phyloP scores from a whole-genome alignment of 192 early-diverging fungal species.

The Coemansia sp. region DNA sequence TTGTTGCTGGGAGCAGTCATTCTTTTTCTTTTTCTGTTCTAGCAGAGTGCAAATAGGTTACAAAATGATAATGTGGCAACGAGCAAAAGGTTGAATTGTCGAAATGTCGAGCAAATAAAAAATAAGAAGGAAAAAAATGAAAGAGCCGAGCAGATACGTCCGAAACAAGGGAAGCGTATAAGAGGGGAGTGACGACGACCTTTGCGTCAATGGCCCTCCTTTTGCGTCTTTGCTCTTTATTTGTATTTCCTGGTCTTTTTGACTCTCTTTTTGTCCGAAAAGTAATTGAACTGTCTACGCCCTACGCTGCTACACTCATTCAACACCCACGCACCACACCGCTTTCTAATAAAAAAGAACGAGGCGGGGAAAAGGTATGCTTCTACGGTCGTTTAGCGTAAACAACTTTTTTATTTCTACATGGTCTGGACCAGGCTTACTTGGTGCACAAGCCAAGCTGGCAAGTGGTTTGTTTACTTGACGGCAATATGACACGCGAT shows the following conservation, averaged over 20 bases:
- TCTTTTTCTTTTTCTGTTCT: background rate
- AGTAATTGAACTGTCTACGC: no score
- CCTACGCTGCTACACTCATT: background rate
- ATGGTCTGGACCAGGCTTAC: background rate
- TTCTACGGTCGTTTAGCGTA: background rate
- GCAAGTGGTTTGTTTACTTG: no score
- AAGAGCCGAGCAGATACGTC: no score
- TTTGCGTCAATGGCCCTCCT: no score
- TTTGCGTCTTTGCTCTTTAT: no score
- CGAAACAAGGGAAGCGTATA: background rate
- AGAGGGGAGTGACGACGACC: no score
- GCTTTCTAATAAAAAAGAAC: background rate
- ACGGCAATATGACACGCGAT: no score
- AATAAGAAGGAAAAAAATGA: background rate
- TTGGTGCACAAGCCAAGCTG: no score
- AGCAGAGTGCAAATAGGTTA: background rate
- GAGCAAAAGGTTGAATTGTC: background rate
- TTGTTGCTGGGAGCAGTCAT: constrained; percentile 5
- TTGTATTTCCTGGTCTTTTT: background rate
- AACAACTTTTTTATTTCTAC: background rate
- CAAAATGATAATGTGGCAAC: background rate
- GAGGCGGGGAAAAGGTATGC: background rate
- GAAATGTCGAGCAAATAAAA: background rate
- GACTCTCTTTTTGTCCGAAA: background rate
- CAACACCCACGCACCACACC: no score